Evolutionary conservation across 371 early-diverging fungal genomes (phyloP), one percentile per base, ranked within the genome.

Genomic region (Mucor sp.): DNA sequence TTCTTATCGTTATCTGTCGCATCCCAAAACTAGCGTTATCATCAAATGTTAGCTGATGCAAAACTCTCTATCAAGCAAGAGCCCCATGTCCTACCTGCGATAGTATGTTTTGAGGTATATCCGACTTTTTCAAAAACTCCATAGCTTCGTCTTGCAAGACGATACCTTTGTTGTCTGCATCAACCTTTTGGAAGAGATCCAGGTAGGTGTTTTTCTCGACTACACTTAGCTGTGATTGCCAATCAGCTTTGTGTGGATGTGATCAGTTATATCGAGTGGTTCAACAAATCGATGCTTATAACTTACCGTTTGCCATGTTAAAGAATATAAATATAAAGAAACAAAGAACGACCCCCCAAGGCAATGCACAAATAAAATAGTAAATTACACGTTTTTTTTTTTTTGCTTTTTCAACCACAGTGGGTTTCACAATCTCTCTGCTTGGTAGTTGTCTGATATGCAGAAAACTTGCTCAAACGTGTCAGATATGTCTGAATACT

Each of bases 101-200:
- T 11, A 97, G 76, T 12, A 85, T 79, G 12, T 84, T 80, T 19
- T 83, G 77, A 0, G 93, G 86, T 1, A 97, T 81, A 32, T 85
- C 79, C 11, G 94, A 92, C 71, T 90, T 93, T 66, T 83, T 84
- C 65, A 96, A 85, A 72, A 96, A 95, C 4, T 86, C 84, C 43
- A 92, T 92, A 6, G 95, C 94, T 59, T 87, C 86, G 44, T 89
- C 85, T 33, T 95, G 91, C 7, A 86, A 80, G 21, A 96, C 82
- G 28, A 87, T 75, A 9, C 93, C 92, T 66, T 87, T 89, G 27
- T 81, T 77, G 27, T 87, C 84, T 15, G 76, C 69, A 77, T 94
- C 96, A 0, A 91, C 91, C 2, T 84, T 76, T 61, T 82, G 74
- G 69, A 93, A 94, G 15, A 91, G 69, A 55, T 93, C 82, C 5